A percentile compares a stretch with the other conserved stretches of the same genome.
These are phyloP conservation scores for Lepiota brunneoincarnata DNA, from an alignment of 768 basidiomycete genomes.

Conservation along the genomic window DNA sequence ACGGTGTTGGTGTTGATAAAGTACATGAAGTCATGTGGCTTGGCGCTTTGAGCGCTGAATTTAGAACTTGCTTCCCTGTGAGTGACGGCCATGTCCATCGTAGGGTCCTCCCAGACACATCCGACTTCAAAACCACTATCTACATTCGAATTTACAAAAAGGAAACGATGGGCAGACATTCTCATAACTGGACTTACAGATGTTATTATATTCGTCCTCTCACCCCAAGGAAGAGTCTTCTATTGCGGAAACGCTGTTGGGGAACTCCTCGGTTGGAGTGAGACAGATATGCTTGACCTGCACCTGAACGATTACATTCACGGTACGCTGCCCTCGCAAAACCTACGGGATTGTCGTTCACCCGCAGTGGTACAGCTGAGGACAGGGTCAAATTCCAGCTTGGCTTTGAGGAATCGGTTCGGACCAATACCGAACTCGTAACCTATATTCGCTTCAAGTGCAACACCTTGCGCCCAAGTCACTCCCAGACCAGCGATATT, in stretches of 20 bases:
- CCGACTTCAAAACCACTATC: conserved; percentile 23
- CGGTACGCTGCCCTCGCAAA: conserved; percentile 34
- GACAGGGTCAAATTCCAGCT: conserved; percentile 56
- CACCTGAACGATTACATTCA: conserved; percentile 66
- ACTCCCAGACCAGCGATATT: conserved; percentile 37
- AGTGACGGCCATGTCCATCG: conserved; percentile 11
- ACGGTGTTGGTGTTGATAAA: conserved; percentile 3
- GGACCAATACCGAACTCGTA: conserved; percentile 47
- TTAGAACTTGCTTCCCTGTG: conserved; percentile 7
- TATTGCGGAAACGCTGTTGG: conserved; percentile 67
- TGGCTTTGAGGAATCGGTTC: conserved; percentile 56
- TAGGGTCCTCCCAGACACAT: conserved; percentile 12
- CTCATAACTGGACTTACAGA: conserved; percentile 76
- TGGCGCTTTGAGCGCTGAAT: neutral
- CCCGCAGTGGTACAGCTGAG: conserved; percentile 37
- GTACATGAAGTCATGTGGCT: neutral
- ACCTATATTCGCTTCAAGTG: conserved; percentile 60
- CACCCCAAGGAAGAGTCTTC: conserved; percentile 56
- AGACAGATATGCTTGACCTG: conserved; percentile 67
- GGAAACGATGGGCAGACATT: conserved; percentile 85
- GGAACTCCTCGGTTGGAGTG: conserved; percentile 77
- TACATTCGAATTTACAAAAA: conserved; percentile 79
- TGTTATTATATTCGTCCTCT: conserved; percentile 66
- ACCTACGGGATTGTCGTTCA: conserved; percentile 10
- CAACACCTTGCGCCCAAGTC: conserved; percentile 27